phyloP scores from a whole-genome alignment of 768 basidiomycete species.

The Boletus subparvulus region DNA sequence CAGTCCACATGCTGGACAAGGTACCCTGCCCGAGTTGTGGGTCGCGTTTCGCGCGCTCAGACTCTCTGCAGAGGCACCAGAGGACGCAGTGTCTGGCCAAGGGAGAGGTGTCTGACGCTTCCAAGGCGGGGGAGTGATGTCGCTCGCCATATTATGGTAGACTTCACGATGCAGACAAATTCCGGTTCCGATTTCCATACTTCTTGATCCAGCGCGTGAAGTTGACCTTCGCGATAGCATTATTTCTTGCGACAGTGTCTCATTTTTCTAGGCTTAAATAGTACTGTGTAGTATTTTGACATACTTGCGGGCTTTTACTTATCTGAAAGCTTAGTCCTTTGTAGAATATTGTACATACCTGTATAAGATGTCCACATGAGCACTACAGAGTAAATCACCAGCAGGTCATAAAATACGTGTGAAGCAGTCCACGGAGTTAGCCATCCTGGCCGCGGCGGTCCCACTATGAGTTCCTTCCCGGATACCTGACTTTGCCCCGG shows the following conservation, averaged over 20 bases:
- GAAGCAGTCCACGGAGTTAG: neutral
- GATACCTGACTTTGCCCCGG: conserved; percentile 25
- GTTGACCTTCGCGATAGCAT: neutral
- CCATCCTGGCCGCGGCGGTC: too few species aligned
- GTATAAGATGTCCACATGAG: neutral
- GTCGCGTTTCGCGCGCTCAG: conserved; percentile 22
- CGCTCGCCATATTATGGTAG: neutral
- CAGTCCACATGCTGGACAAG: conserved; percentile 24
- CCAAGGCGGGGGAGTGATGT: neutral
- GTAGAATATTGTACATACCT: neutral
- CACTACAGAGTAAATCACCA: neutral
- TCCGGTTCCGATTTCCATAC: neutral
- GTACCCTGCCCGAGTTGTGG: conserved; percentile 18
- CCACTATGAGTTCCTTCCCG: conserved; percentile 16
- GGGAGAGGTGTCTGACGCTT: neutral
- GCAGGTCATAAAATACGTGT: neutral
- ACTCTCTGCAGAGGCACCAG: conserved; percentile 27
- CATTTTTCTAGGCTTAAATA: neutral
- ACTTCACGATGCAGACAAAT: neutral
- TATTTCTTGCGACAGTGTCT: neutral
- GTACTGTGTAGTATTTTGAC: neutral
- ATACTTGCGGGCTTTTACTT: neutral
- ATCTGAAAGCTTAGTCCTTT: neutral
- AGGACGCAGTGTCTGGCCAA: conserved; percentile 6
- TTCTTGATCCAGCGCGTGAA: neutral